Base-by-base conservation (phyloP, 129 eudicot genomes). In the Tagetes erecta region DNA sequence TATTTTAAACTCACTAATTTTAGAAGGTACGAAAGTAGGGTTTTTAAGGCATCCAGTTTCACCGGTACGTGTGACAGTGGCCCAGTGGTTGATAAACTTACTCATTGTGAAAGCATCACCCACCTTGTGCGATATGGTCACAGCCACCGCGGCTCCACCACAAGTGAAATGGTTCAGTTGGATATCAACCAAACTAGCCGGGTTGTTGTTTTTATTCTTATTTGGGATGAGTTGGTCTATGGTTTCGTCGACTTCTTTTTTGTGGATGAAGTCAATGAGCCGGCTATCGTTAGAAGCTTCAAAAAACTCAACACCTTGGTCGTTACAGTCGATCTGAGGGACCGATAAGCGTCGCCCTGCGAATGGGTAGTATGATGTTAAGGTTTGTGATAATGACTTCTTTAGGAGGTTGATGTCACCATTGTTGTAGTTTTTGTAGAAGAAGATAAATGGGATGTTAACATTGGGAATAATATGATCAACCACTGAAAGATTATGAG, bases 281-380 rank as follows among this genome's bases (percentile, higher is more conserved):
- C 4, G 50, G 33, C 53, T 42, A 40, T 71, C 39, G 20, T 56
- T 71, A 11, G 53, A 38, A 5, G 72, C 79, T 65, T 75, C 79
- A 4, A 50, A 34, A 51, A 75, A 75, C 63, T 36, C 72, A 3
- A 75, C 41, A 2, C 72, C 79, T 41, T 49, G 14, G 40, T 75
- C 79, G 33, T 75, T 75, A 13, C 79, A 75, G 41, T 75, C 45
- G 45, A 76, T 46, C n/a, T 66, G 42, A 58, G 80, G 14, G 4
- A 47, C 72, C 3, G 52, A 51, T 6, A 40, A 71, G 47, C 46
- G 53, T 33, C 77, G 42, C 2, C 82, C 82, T 0, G 82, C 76
- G 33, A 78, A 62, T 2, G 82, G 76, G 4, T 78, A 78, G 81
- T 69, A 78, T 11, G 64, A 63, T 62, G 72, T 38, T 40, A 78